Percentiles rank a stretch among this genome's conserved stretches.
Evolutionary conservation across 345 rosid species (phyloP).

Genomic region (Camelina sativa): DNA sequence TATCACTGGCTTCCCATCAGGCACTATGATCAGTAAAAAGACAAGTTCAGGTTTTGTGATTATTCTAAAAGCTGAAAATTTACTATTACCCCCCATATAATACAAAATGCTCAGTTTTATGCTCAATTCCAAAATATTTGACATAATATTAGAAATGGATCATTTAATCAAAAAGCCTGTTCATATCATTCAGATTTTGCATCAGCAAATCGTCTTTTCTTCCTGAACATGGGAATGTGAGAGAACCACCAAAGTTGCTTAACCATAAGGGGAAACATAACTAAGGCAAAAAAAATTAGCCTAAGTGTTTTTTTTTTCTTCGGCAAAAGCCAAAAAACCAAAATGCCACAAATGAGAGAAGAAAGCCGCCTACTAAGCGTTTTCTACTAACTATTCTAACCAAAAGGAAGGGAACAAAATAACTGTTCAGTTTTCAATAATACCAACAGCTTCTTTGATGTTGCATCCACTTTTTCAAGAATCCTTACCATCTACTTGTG

Average conservation of each 20-base stretch:
- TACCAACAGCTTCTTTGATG: conserved; percentile 32
- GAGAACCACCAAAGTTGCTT: conserved; percentile 12
- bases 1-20: too few species aligned
- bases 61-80: too few species aligned
- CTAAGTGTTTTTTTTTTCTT: background rate
- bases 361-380: conserved; percentile 9
- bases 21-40: too few species aligned
- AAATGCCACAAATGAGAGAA: conserved; percentile 27
- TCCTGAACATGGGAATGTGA: conserved; percentile 7
- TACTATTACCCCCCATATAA: too few species aligned
- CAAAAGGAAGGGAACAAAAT: conserved; percentile 5
- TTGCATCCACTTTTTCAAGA: conserved; percentile 38
- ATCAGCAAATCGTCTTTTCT: conserved; percentile 4
- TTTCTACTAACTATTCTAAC: conserved; percentile 24
- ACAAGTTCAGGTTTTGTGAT: too few species aligned
- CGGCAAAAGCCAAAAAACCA: conserved; percentile 15
- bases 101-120: too few species aligned
- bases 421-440: conserved; percentile 17
- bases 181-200: background rate
- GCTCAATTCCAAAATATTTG: too few species aligned
- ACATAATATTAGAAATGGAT: too few species aligned
- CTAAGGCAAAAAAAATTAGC: conserved; percentile 11
- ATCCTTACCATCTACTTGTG: conserved; percentile 19
- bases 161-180: too few species aligned
- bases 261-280: background rate